A percentile compares a stretch with the other conserved stretches of the same genome.
phyloP scores from a whole-genome alignment of 495 filamentous ascomycete genomes.

The Podospora pseudoanserina region DNA sequence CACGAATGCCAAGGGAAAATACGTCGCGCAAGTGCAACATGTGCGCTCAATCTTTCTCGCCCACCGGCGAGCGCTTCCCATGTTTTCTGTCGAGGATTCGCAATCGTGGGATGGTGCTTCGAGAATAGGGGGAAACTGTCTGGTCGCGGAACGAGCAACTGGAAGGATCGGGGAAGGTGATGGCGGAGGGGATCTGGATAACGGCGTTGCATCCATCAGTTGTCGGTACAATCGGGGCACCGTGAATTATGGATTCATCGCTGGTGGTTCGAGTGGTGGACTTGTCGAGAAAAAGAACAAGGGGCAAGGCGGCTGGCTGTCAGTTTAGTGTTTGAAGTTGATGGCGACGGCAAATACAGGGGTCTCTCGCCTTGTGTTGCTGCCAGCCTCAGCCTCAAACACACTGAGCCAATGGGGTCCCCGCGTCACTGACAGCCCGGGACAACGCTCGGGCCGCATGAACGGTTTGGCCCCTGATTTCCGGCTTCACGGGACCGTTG shows the following conservation, averaged over 20 bases:
- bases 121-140: constrained; percentile 4
- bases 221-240: background rate
- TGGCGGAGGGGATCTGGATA: constrained; percentile 20
- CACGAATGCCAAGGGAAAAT: constrained; percentile 85
- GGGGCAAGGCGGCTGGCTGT: background rate
- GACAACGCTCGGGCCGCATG: background rate
- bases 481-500: background rate
- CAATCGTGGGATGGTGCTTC: constrained; percentile 24
- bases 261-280: background rate
- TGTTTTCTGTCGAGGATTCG: constrained; percentile 8
- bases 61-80: constrained; percentile 49
- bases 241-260: background rate
- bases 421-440: background rate
- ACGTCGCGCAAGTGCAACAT: constrained; percentile 75
- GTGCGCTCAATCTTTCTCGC: constrained; percentile 75
- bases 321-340: background rate
- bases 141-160: background rate
- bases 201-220: constrained; percentile 27
- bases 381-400: background rate
- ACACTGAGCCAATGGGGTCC: background rate
- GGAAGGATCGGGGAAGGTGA: constrained; percentile 2
- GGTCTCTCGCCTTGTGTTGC: background rate
- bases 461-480: background rate
- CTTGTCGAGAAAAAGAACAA: constrained; percentile 1
- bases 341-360: background rate